Evolutionary conservation across 805 yeast species (phyloP).

Genomic region (Brettanomyces bruxellensis): DNA sequence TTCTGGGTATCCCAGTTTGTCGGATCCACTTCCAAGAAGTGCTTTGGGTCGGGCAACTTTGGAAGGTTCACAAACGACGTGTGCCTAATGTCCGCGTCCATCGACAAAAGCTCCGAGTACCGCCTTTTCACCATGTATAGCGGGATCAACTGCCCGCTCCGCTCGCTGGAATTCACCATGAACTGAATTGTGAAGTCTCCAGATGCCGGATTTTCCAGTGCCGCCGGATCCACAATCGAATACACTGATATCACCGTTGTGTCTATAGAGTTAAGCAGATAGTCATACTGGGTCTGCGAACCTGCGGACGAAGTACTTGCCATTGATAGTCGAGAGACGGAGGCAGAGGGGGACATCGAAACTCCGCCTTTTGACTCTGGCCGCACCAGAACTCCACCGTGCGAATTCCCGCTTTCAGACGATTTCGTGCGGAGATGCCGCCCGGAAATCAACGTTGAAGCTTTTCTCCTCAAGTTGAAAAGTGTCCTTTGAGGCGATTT

Average conservation of each 20-base stretch:
- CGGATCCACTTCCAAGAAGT: constrained; percentile 21
- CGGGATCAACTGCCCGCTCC: constrained; percentile 43
- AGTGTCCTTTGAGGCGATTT: too few relatives aligned
- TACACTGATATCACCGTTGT: constrained; percentile 23
- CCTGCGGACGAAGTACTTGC: constrained; percentile 2
- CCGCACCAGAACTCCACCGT: not conserved
- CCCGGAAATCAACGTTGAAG: too few relatives aligned
- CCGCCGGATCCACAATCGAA: constrained; percentile 22
- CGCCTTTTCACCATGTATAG: constrained; percentile 63
- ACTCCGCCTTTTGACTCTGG: not conserved
- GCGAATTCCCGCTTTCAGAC: too few relatives aligned
- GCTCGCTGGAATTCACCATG: constrained; percentile 51
- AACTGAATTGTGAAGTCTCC: constrained; percentile 58
- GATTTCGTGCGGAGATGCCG: too few relatives aligned
- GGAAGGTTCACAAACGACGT: constrained; percentile 18
- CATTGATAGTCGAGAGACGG: not conserved
- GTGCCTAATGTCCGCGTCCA: constrained; percentile 55
- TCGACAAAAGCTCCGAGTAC: constrained; percentile 45
- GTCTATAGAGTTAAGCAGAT: constrained; percentile 20
- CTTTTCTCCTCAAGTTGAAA: too few relatives aligned
- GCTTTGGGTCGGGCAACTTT: constrained; percentile 18
- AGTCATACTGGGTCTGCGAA: constrained; percentile 11
- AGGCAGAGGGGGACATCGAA: not conserved
- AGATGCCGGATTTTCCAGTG: constrained; percentile 19
- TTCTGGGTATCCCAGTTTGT: constrained; percentile 26